Conservation (phyloP, 805 yeast species). For the Kodamaea laetipori region DNA sequence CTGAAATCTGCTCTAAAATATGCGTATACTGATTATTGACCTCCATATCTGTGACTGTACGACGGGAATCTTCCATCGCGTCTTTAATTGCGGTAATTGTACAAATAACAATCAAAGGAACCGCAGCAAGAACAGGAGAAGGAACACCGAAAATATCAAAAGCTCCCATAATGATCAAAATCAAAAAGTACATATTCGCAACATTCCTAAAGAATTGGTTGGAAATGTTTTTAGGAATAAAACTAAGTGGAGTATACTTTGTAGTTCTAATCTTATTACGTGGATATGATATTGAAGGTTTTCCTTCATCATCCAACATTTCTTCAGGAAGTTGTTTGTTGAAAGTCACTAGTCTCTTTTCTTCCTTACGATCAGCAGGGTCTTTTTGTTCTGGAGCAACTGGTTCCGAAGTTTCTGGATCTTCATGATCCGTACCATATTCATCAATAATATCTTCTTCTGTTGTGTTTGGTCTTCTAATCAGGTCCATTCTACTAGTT, state of each 20-base stretch:
- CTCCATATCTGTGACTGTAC: constrained; percentile 71
- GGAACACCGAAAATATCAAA: constrained; percentile 75
- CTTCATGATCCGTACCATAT: constrained; percentile 20
- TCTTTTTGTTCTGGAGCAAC: constrained; percentile 28
- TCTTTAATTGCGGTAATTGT: constrained; percentile 74
- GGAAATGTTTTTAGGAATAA: constrained; percentile 79
- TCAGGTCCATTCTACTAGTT: constrained; percentile 19
- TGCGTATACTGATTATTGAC: constrained; percentile 75
- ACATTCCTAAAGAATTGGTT: constrained; percentile 74
- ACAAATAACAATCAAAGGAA: constrained; percentile 79
- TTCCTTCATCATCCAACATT: constrained; percentile 55
- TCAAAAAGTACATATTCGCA: constrained; percentile 86
- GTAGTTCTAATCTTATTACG: constrained; percentile 94
- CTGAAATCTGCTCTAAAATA: constrained; percentile 43
- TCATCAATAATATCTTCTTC: constrained; percentile 28
- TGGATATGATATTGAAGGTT: constrained; percentile 63
- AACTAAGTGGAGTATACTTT: constrained; percentile 87
- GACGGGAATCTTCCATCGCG: constrained; percentile 77
- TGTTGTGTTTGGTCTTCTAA: constrained; percentile 23
- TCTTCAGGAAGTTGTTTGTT: constrained; percentile 63
- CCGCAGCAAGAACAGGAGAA: constrained; percentile 71
- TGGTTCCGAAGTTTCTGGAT: constrained; percentile 19
- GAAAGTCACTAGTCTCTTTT: constrained; percentile 54
- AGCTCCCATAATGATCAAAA: constrained; percentile 76
- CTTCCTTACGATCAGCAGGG: constrained; percentile 33